These are phyloP conservation scores for Coriolopsis trogii DNA, from an alignment of 1,284 basidiomycete species.

Conservation along the genomic window DNA sequence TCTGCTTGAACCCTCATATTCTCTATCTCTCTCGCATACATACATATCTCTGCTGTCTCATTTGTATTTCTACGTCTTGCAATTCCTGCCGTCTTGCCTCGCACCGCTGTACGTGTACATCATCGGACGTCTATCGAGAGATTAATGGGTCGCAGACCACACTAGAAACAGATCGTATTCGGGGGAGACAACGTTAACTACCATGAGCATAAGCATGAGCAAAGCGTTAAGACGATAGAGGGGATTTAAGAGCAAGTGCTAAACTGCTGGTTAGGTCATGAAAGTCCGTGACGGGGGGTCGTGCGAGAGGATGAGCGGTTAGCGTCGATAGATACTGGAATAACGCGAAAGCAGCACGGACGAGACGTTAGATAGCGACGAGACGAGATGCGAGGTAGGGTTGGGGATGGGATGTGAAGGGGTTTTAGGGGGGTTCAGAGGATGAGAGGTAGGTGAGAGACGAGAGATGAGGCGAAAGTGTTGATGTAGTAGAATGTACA, in stretches of 20 bases:
- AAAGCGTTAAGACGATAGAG: conserved; percentile 22
- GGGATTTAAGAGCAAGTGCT: conserved; percentile 15
- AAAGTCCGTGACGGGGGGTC: conserved; percentile 24
- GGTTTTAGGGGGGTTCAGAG: too few species aligned
- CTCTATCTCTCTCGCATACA: conserved; percentile 3
- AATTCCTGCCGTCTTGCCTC: conserved; percentile 1
- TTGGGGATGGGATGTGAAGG: too few species aligned
- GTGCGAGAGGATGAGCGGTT: conserved; percentile 20
- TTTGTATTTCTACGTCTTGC: conserved; percentile 21
- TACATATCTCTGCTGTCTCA: not conserved
- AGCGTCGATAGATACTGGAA: conserved; percentile 29
- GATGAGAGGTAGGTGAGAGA: not conserved
- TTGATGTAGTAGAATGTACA: not conserved
- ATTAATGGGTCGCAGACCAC: conserved; percentile 20
- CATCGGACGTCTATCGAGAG: not conserved
- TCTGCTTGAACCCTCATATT: not conserved
- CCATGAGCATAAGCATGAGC: conserved; percentile 25
- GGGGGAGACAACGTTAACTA: conserved; percentile 15
- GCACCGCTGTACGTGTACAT: conserved; percentile 9
- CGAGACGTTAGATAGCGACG: conserved; percentile 27
- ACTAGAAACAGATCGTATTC: conserved; percentile 15
- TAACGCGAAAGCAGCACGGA: conserved; percentile 28
- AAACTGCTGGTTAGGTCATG: too few species aligned
- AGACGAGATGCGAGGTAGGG: too few species aligned
- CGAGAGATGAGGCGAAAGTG: not conserved